A percentile compares a stretch with the other conserved stretches of the same genome.
These are phyloP conservation scores for Daphne laureola DNA, from an alignment of 441 rosid genomes.

Conservation along the genomic window DNA sequence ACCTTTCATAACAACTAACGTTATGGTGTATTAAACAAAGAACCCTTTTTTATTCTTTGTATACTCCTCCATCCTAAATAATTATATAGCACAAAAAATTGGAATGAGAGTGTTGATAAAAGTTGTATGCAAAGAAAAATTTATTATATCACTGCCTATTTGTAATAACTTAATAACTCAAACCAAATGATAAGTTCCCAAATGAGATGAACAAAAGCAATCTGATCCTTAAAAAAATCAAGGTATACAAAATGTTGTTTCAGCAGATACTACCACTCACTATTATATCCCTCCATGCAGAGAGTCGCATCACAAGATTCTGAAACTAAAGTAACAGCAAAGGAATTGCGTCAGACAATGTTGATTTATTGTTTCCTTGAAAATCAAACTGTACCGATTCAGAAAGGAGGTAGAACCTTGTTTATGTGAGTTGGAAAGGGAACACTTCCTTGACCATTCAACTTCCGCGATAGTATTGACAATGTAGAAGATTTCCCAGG, in stretches of 20 bases:
- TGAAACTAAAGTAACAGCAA: constrained; percentile 34
- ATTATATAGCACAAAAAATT: too few relatives aligned
- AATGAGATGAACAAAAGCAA: too few relatives aligned
- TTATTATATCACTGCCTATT: too few relatives aligned
- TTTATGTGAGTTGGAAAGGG: constrained; percentile 36
- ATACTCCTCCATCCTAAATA: too few relatives aligned
- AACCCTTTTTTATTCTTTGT: too few relatives aligned
- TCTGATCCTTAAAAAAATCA: too few relatives aligned
- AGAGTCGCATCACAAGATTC: constrained; percentile 68
- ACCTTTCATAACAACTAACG: too few relatives aligned
- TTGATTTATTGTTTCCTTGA: not conserved
- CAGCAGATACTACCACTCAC: constrained; percentile 32
- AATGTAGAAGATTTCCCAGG: constrained; percentile 83
- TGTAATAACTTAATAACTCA: too few relatives aligned
- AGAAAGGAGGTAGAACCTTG: constrained; percentile 39
- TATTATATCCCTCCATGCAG: constrained; percentile 95
- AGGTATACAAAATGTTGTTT: not conserved
- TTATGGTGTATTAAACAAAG: too few relatives aligned
- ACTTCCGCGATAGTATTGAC: constrained; percentile 61
- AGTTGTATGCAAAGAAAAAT: too few relatives aligned
- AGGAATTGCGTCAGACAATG: constrained; percentile 6
- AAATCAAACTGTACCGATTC: not conserved
- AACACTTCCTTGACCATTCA: constrained; percentile 42
- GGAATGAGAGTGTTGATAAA: too few relatives aligned
- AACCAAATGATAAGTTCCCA: too few relatives aligned